phyloP scores from a whole-genome alignment of 345 rosid genomes.

The Citrus mangshanensis region DNA sequence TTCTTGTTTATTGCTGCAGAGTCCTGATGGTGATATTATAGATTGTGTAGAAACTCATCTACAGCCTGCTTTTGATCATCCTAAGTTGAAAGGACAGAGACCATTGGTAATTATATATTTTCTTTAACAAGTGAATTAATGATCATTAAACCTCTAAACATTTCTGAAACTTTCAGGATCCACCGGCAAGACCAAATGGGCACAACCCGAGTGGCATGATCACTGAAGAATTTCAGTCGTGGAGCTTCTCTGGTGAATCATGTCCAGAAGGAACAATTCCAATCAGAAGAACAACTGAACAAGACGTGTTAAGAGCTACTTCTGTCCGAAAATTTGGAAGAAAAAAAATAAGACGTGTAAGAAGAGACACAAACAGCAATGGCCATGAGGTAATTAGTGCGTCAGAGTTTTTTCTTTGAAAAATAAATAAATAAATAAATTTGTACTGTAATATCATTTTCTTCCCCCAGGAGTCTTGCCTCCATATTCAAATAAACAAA shows the following conservation, averaged over 20 bases:
- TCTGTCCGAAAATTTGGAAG: slow-evolving; percentile 65
- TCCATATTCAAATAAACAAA: slow-evolving; percentile 7
- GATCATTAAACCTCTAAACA: background rate
- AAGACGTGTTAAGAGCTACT: slow-evolving; percentile 79
- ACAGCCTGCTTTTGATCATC: slow-evolving; percentile 95
- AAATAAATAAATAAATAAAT: too few species aligned
- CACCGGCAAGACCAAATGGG: slow-evolving; percentile 66
- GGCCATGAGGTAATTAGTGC: slow-evolving; percentile 76
- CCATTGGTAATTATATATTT: slow-evolving; percentile 51
- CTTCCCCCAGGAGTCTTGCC: background rate
- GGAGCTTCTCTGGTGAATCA: slow-evolving; percentile 73
- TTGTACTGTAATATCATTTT: background rate
- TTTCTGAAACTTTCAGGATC: slow-evolving; percentile 48
- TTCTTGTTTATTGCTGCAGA: slow-evolving; percentile 44
- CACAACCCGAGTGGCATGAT: slow-evolving; percentile 24
- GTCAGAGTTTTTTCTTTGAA: too few species aligned
- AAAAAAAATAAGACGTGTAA: slow-evolving; percentile 49
- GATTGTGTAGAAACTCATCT: slow-evolving; percentile 77
- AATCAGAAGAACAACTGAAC: slow-evolving; percentile 83
- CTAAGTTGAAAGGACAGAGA: slow-evolving; percentile 55
- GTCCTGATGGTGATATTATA: slow-evolving; percentile 80
- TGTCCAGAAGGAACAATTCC: slow-evolving; percentile 96
- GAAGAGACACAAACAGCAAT: slow-evolving; percentile 75
- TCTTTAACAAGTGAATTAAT: background rate
- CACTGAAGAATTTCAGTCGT: slow-evolving; percentile 57